Evolutionary conservation across 2,329 filamentous ascomycete species (phyloP), one percentile per base, ranked within the genome.

Genomic region (Phaeosphaeriaceae sp.): DNA sequence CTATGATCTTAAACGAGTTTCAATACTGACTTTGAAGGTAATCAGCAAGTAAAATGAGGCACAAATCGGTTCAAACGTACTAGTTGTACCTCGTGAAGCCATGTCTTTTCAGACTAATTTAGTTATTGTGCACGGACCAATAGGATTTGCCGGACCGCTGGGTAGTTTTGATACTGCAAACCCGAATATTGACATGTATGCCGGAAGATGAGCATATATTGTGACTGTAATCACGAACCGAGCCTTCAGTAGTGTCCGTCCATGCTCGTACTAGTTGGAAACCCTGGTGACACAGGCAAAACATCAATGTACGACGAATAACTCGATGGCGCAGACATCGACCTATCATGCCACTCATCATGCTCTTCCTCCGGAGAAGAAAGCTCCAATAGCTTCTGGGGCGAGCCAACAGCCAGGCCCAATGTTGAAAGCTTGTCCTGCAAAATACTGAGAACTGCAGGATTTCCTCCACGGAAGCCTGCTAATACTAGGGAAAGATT

Each of bases 391-490:
- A 69, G 34, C 36, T 58, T 66, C 40, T 66, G 67, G 6, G 67
- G 67, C 8, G 68, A 68, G 1, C 64, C 62, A 2, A 60, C 55
- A 4, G 58, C 38, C 17, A 72, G 48, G 1, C 68, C 68, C 21
- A 72, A 47, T 15, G 57, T 59, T 6, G 48, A 56, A 32, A 72
- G 44, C 26, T 72, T 72, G 4, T 66, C 63, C 41, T 71, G 68
- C 5, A 72, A 52, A 16, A 72, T 70, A 29, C 47, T 65, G 32
- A 70, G 64, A 12, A 72, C 67, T 2, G 68, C 66, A 11, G 68
- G 66, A 23, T 72, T 72, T 8, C 68, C 68, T 20, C 68, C 68
- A 37, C 68, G 56, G 37, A 70, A 72, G 1, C 60, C 60, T 11
- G 57, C 58, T 6, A 72, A 59, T 1, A 71, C 56, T 13, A 62